Percentiles rank a stretch among this genome's conserved stretches.
Evolutionary conservation across 1,284 basidiomycete genomes (phyloP).

Genomic region (Termitomyces sp.): DNA sequence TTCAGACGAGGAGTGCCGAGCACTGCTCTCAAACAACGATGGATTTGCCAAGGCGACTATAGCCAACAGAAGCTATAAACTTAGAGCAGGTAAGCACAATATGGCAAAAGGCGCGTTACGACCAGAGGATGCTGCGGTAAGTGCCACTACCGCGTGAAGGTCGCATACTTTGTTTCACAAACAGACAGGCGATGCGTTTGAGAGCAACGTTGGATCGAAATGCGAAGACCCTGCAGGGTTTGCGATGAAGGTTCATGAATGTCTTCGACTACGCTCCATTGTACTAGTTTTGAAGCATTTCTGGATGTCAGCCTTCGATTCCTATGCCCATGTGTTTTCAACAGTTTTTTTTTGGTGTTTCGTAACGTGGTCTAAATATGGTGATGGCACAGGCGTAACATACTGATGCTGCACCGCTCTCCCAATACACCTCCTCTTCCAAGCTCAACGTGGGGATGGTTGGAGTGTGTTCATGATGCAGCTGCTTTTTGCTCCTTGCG

Average conservation of each 20-base stretch:
- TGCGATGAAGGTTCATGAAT: constrained; percentile 15
- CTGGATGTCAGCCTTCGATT: not conserved
- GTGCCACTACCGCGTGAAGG: constrained; percentile 21
- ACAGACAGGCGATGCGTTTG: constrained; percentile 46
- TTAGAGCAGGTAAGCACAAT: constrained; percentile 69
- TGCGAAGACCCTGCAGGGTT: constrained; percentile 36
- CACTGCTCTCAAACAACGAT: constrained; percentile 49
- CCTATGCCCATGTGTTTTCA: constrained; percentile 9
- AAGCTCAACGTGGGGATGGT: constrained; percentile 1
- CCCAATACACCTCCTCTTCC: constrained; percentile 8
- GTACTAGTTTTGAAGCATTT: not conserved
- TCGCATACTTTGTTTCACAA: not conserved
- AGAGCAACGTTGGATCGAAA: constrained; percentile 57
- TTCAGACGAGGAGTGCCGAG: constrained; percentile 67
- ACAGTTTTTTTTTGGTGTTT: constrained; percentile 15
- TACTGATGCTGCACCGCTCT: constrained; percentile 14
- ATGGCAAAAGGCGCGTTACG: constrained; percentile 80
- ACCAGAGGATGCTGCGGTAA: constrained; percentile 75
- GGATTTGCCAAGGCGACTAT: constrained; percentile 38
- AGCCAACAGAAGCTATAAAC: constrained; percentile 36
- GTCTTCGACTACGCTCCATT: not conserved
- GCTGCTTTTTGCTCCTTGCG: constrained; percentile 53
- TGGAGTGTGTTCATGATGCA: constrained; percentile 35
- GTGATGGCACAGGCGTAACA: constrained; percentile 16
- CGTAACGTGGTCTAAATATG: constrained; percentile 14